Base-by-base conservation (phyloP, 1,284 basidiomycete genomes). In the Sanghuangporus weigelae region DNA sequence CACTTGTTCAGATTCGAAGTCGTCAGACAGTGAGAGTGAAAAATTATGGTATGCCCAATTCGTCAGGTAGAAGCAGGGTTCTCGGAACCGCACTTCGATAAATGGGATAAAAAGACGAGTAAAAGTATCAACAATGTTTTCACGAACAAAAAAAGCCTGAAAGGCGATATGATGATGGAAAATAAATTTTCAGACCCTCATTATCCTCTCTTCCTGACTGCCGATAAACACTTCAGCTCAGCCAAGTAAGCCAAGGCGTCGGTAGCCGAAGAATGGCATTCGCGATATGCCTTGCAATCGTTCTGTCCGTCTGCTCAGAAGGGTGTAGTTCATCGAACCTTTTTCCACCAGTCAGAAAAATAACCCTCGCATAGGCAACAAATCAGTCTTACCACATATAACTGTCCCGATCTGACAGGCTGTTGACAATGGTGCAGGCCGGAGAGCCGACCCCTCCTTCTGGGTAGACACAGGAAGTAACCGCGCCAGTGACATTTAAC, bases 221-320 rank as follows among this genome's bases (percentile, higher is more conserved):
- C 26, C 26, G 5, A 31, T 2, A 31, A 31, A 31, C 2, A 6
- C 38, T 23, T 56, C 61, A 74, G 59, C 67, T 73, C 57, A 73
- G 66, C 72, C 72, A 74, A 2, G 71, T 71, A 23, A 63, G 67
- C 71, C 72, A 74, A 26, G 61, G 19, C 26, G 69, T 71, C 1
- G 58, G 53, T 36, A 68, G 49, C 16, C 71, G 72, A 35, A 63
- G 63, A 61, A 75, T 69, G 2, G 70, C 67, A 1, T 67, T 62
- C 0, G 71, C 60, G 1, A 76, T 72, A 59, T 77, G 70, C 21
- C 68, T 61, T 8, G 74, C 73, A 7, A 76, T 39, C 38, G 71
- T 67, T 19, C 75, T 70, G 12, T 72, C 71, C 2, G 70, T 63
- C 63, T 77, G 75, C 60, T 75, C 70, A 0, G 73, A 73, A 23